Base-by-base conservation (phyloP, 2,329 filamentous ascomycete species). In the Sclerotinia sclerotiorum region DNA sequence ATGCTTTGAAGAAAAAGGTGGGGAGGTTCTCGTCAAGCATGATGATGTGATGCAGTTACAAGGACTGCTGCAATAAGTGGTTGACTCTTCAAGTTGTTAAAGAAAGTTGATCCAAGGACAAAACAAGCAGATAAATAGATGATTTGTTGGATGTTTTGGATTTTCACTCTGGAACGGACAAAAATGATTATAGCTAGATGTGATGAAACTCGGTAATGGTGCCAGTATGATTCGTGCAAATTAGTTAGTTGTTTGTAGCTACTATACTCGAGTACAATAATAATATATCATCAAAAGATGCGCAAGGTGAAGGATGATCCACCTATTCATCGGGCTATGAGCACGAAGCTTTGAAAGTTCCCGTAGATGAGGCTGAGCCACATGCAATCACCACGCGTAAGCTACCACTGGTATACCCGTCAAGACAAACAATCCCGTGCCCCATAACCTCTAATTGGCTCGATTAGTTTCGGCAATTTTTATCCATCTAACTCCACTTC, bases 21-120 rank as follows among this genome's bases (percentile, higher is more conserved):
- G 94, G 94, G n/a, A 97, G 87, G 79, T 94, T 97, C 79, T 96
- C 92, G 88, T 97, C 93, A 75, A 97, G 86, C 93, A 97, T 97
- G 29, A 62, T 73, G 65, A 27, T 55, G 15, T 44, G 65, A 67
- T 44, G 32, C 2, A 51, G 46, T 17, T 52, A 39, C 19, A 32
- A 27, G 46, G 29, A 32, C 46, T 27, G 48, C 61, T 63, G 17
- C 46, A 63, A 51, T 46, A 39, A 48, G 29, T 51, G 48, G 48
- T 52, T 55, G 15, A 17, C 10, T 35, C 44, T 44, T 44, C 32
- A 32, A 32, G 35, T 52, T 19, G 5, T 52, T 48, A 29, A 24
- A 42, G 39, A 17, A 29, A 21, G 24, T 24, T 17, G n/a, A 24
- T 19, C 7, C 10, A 44, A 39, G 48, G 21, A 29, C 27, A 29